A percentile compares a stretch with the other conserved stretches of the same genome.
Conservation (phyloP, 2,329 filamentous ascomycete species). For the Pseudogymnoascus sp. region DNA sequence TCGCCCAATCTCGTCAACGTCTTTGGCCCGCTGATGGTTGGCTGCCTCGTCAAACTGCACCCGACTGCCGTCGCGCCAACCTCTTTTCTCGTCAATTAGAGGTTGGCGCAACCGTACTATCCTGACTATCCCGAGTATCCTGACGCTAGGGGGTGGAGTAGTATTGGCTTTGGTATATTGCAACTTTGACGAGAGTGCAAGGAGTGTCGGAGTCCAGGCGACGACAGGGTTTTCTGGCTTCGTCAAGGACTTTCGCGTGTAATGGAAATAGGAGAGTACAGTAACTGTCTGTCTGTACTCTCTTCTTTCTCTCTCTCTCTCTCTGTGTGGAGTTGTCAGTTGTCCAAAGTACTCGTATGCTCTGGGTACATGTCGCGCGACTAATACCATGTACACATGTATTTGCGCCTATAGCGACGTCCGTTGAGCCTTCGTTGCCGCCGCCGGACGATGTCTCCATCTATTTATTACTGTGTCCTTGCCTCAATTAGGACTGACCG, state of each 20-base stretch:
- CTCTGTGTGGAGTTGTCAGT: background rate
- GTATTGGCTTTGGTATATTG: background rate
- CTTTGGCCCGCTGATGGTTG: background rate
- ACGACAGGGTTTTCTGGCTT: background rate
- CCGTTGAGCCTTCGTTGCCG: background rate
- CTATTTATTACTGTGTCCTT: slow-evolving; percentile 8
- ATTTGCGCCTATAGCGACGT: background rate
- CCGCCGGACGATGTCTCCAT: background rate
- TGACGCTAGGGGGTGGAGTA: background rate
- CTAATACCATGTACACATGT: background rate
- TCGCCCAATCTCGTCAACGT: background rate
- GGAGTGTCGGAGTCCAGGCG: background rate
- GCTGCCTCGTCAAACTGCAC: background rate
- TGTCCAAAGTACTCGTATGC: background rate
- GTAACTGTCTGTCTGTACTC: background rate
- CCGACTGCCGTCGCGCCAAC: background rate
- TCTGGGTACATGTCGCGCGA: background rate
- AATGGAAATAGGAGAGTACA: background rate
- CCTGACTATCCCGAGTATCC: background rate
- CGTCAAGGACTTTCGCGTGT: background rate
- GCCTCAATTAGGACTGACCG: background rate
- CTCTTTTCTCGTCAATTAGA: background rate
- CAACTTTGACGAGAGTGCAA: background rate
- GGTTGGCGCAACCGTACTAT: background rate
- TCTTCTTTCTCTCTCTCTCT: background rate